phyloP scores from a whole-genome alignment of 805 yeast species.

The Huiozyma sinensis region DNA sequence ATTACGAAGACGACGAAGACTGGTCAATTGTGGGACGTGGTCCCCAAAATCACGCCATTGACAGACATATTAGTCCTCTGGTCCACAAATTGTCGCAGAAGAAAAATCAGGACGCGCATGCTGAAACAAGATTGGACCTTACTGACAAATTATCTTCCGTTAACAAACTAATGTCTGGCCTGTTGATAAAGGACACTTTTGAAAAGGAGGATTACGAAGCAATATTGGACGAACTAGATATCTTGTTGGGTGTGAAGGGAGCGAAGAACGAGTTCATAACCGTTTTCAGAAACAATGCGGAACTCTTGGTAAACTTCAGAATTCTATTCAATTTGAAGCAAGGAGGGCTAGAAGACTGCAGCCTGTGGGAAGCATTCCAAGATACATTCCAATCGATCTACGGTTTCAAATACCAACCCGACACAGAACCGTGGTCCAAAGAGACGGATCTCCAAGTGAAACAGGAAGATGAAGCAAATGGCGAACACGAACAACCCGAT shows the following conservation, averaged over 20 bases:
- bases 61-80: conserved; percentile 11
- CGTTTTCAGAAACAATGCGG: conserved; percentile 19
- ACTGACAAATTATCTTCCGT: conserved; percentile 17
- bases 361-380: conserved; percentile 17
- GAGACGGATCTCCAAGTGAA: not conserved
- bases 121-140: conserved; percentile 19
- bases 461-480: not conserved
- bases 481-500: not conserved
- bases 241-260: conserved; percentile 17
- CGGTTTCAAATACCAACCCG: conserved; percentile 13
- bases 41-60: conserved; percentile 21
- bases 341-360: conserved; percentile 13
- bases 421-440: conserved; percentile 11
- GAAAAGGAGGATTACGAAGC: conserved; percentile 16
- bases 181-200: conserved; percentile 8
- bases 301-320: conserved; percentile 19
- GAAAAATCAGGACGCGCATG: conserved; percentile 21
- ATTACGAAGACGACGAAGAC: conserved; percentile 26
- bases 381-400: conserved; percentile 15
- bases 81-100: conserved; percentile 22
- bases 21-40: conserved; percentile 27
- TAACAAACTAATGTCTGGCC: conserved; percentile 8
- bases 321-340: conserved; percentile 17
- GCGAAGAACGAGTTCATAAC: conserved; percentile 20
- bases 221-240: conserved; percentile 20